Percentiles rank a stretch among this genome's conserved stretches.
Conservation (phyloP, 1,139 yeast species). For the Schwanniomyces etchellsii region DNA sequence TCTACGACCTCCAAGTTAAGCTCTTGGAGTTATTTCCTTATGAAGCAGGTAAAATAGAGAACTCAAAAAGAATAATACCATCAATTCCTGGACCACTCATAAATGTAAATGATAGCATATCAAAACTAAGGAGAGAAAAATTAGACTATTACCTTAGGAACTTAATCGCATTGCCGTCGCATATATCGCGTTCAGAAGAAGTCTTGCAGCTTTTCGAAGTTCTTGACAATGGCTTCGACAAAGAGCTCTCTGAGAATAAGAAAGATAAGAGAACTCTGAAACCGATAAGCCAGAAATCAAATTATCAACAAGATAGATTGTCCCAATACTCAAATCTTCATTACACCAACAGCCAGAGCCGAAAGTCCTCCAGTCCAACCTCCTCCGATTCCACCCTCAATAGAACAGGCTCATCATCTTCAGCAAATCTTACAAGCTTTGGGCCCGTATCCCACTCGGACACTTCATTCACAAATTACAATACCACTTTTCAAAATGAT, state of each 20-base stretch:
- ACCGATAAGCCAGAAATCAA: slow-evolving; percentile 37
- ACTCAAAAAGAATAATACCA: slow-evolving; percentile 71
- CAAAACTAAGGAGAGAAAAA: slow-evolving; percentile 79
- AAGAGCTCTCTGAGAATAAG: slow-evolving; percentile 23
- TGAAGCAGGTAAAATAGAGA: slow-evolving; percentile 87
- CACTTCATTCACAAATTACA: slow-evolving; percentile 3
- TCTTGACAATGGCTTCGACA: slow-evolving; percentile 58
- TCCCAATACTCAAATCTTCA: slow-evolving; percentile 36
- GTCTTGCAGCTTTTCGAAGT: slow-evolving; percentile 70
- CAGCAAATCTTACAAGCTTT: slow-evolving; percentile 8
- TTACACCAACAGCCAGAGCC: slow-evolving; percentile 8
- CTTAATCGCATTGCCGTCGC: slow-evolving; percentile 67
- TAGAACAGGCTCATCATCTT: slow-evolving; percentile 12
- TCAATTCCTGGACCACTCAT: slow-evolving; percentile 96
- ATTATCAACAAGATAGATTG: slow-evolving; percentile 37
- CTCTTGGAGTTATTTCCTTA: slow-evolving; percentile 80
- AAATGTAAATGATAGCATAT: slow-evolving; percentile 83
- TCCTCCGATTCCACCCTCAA: slow-evolving; percentile 19
- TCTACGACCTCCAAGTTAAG: slow-evolving; percentile 87
- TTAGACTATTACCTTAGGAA: slow-evolving; percentile 78
- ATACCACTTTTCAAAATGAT: slow-evolving; percentile 2
- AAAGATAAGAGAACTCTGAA: slow-evolving; percentile 24
- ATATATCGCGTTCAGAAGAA: slow-evolving; percentile 65
- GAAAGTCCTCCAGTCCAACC: slow-evolving; percentile 23
- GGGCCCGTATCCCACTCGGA: neutral